phyloP scores from a whole-genome alignment of 2,329 filamentous ascomycete genomes.

The Xenoacremonium recifei region DNA sequence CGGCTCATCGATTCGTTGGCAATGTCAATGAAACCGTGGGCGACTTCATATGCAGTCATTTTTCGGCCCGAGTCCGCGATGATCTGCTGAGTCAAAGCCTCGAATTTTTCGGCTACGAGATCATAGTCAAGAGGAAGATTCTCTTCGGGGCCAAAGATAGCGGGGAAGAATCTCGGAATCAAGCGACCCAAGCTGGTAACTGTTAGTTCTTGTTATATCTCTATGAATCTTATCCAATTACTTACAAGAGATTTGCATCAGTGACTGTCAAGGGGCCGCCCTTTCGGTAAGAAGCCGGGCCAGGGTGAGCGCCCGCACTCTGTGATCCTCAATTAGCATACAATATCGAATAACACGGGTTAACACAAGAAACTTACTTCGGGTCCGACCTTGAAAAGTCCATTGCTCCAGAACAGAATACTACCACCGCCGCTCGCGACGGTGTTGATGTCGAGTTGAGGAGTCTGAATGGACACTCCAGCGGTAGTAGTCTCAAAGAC shows the following conservation, averaged over 20 bases:
- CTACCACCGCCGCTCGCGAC: conserved; percentile 52
- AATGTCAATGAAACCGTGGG: conserved; percentile 70
- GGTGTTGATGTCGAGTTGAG: conserved; percentile 72
- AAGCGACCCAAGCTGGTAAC: conserved; percentile 61
- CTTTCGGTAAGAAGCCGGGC: conserved; percentile 69
- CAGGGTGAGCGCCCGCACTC: conserved; percentile 69
- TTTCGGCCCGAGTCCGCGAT: background rate
- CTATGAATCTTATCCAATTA: too few species aligned
- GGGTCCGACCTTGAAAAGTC: conserved; percentile 68
- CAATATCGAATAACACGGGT: too few species aligned
- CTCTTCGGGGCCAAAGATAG: conserved; percentile 12
- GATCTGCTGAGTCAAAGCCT: background rate
- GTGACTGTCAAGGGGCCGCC: conserved; percentile 68
- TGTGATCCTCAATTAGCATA: too few species aligned
- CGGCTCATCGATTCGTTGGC: conserved; percentile 75
- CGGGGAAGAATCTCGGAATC: conserved; percentile 60
- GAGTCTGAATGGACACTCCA: conserved; percentile 67
- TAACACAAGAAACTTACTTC: too few species aligned
- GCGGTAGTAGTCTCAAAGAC: conserved; percentile 73
- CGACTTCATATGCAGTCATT: conserved; percentile 28
- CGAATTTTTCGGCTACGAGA: background rate
- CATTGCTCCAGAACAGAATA: conserved; percentile 66
- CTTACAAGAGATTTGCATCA: conserved; percentile 67
- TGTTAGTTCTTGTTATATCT: too few species aligned
- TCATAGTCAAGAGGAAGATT: conserved; percentile 33